Evolutionary conservation across 2,329 filamentous ascomycete genomes (phyloP).

Genomic region (Truncatella angustata): DNA sequence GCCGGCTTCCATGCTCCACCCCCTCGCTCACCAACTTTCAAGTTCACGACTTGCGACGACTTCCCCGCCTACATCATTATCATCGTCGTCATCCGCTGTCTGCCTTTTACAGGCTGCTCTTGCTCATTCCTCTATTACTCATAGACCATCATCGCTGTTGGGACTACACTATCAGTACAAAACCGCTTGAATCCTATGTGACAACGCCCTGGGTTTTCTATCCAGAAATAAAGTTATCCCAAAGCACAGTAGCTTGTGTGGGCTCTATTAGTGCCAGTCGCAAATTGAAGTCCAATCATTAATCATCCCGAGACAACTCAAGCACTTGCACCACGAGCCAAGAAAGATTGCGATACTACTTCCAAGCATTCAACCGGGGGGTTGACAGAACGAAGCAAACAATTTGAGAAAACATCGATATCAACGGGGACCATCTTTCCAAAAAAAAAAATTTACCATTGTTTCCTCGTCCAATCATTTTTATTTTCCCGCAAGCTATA

Average conservation of each 20-base stretch:
- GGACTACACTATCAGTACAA: too few species aligned
- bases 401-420: not conserved
- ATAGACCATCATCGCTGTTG: not conserved
- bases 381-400: not conserved
- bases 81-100: not conserved
- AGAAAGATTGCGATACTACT: not conserved
- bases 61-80: conserved; percentile 4
- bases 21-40: not conserved
- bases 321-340: too few species aligned
- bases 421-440: not conserved
- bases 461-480: too few species aligned
- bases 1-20: not conserved
- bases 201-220: too few species aligned
- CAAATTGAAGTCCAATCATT: conserved; percentile 4
- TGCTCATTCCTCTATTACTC: not conserved
- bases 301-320: conserved; percentile 1
- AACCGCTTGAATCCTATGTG: too few species aligned
- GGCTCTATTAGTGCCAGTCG: not conserved
- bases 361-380: not conserved
- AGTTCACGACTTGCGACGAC: not conserved
- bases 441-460: too few species aligned
- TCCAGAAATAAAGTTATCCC: not conserved
- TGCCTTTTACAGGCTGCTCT: not conserved
- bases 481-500: too few species aligned
- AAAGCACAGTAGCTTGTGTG: not conserved